These are phyloP conservation scores for Ceratocystis smalleyi DNA, from an alignment of 2,329 filamentous ascomycete genomes.

Conservation along the genomic window DNA sequence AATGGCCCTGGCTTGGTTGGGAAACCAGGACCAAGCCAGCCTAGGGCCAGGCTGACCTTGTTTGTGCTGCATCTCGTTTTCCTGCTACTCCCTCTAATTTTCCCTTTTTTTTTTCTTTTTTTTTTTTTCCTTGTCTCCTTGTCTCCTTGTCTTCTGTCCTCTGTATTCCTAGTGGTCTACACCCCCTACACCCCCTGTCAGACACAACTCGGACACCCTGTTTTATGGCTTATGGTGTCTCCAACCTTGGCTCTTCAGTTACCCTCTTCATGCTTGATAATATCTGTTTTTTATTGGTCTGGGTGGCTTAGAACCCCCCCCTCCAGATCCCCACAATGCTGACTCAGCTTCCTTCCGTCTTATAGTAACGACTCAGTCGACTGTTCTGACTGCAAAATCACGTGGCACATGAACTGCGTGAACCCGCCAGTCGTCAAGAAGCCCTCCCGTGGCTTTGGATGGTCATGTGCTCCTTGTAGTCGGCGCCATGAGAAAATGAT, in stretches of 20 bases:
- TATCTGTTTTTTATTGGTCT: background rate
- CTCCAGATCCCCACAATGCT: background rate
- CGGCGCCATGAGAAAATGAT: conserved; percentile 87
- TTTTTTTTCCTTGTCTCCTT: too few species aligned
- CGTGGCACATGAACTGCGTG: conserved; percentile 98
- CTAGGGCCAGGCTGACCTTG: background rate
- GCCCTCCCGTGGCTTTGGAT: conserved; percentile 90
- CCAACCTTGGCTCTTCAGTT: background rate
- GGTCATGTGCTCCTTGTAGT: conserved; percentile 93
- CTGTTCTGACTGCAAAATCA: conserved; percentile 85
- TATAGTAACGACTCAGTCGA: conserved; percentile 82
- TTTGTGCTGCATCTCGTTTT: background rate
- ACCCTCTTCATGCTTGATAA: background rate
- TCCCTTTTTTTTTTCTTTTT: background rate
- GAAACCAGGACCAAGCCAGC: background rate
- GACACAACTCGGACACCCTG: background rate
- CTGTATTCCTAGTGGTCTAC: background rate
- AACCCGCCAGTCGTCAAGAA: conserved; percentile 85
- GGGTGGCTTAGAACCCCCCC: too few species aligned
- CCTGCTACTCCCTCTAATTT: background rate
- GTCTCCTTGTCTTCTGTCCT: background rate
- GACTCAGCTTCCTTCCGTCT: conserved; percentile 12
- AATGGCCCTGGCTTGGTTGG: too few species aligned
- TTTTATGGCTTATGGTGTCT: background rate
- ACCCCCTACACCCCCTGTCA: background rate